These are phyloP conservation scores for Chrysoporthe austroafricana DNA, from an alignment of 2,329 filamentous ascomycete species.

Conservation along the genomic window DNA sequence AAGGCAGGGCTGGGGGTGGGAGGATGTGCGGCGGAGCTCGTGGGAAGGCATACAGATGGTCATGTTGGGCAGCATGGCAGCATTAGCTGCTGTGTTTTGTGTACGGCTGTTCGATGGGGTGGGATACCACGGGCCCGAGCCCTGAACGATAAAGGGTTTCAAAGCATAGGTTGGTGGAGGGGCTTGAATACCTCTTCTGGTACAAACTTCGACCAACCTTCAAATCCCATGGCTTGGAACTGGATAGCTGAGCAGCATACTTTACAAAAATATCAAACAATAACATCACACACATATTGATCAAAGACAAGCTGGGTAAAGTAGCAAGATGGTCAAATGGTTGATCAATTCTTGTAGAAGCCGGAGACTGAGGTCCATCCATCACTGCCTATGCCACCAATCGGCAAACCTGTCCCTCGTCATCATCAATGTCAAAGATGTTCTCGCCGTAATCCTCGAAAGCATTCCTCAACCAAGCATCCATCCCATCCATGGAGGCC, in stretches of 20 bases:
- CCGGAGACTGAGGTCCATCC: not conserved
- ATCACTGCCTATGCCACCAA: not conserved
- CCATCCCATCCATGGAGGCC: not conserved
- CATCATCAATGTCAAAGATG: not conserved
- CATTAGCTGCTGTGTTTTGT: conserved; percentile 37
- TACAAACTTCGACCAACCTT: too few species aligned
- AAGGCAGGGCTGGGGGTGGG: conserved; percentile 30
- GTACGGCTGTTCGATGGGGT: conserved; percentile 35
- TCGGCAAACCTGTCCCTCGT: not conserved
- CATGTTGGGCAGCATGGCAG: conserved; percentile 37
- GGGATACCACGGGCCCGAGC: conserved; percentile 2
- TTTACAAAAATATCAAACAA: not conserved
- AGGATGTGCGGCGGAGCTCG: conserved; percentile 31
- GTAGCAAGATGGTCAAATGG: not conserved
- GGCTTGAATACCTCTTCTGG: too few species aligned
- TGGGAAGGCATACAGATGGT: conserved; percentile 40
- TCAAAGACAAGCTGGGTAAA: not conserved
- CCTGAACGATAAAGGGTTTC: not conserved
- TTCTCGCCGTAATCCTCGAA: not conserved
- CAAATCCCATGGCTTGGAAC: too few species aligned
- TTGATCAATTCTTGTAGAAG: not conserved
- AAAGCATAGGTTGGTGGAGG: too few species aligned
- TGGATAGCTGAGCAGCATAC: not conserved
- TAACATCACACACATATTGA: not conserved
- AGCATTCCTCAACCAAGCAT: not conserved